Percentiles rank a stretch among this genome's conserved stretches.
Conservation (phyloP, 805 yeast species). For the Candida silvicultrix region DNA sequence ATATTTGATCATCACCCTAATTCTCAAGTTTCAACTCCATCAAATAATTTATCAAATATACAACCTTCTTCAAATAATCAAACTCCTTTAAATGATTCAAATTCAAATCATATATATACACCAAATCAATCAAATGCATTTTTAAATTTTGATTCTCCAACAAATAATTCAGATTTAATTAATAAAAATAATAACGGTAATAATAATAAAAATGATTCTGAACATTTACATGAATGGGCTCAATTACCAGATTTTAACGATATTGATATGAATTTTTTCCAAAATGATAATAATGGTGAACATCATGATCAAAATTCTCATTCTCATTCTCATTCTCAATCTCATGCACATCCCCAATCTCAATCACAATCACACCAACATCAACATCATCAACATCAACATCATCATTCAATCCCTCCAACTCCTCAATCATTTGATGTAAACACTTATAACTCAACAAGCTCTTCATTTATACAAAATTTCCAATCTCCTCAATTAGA, state of each 20-base stretch:
- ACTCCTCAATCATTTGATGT: slow-evolving; percentile 19
- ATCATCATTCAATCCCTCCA: slow-evolving; percentile 11
- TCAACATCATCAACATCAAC: not conserved
- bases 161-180: slow-evolving; percentile 6
- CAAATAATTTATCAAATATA: not conserved
- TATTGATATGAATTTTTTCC: slow-evolving; percentile 10
- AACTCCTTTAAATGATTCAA: too few relatives aligned
- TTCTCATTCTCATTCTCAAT: not conserved
- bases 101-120: not conserved
- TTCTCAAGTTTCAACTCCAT: not conserved
- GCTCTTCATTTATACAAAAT: slow-evolving; percentile 7
- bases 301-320: not conserved
- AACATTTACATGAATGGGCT: slow-evolving; percentile 6
- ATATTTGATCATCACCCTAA: not conserved
- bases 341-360: not conserved
- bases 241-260: slow-evolving; percentile 10
- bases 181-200: not conserved
- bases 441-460: slow-evolving; percentile 3
- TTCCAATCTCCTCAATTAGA: slow-evolving; percentile 15
- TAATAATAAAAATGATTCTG: not conserved
- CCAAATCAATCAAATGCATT: slow-evolving; percentile 3
- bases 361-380: not conserved
- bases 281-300: not conserved
- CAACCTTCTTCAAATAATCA: not conserved
- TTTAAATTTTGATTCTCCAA: slow-evolving; percentile 18